phyloP scores from a whole-genome alignment of 2,329 filamentous ascomycete genomes.

The Dothistroma pini region DNA sequence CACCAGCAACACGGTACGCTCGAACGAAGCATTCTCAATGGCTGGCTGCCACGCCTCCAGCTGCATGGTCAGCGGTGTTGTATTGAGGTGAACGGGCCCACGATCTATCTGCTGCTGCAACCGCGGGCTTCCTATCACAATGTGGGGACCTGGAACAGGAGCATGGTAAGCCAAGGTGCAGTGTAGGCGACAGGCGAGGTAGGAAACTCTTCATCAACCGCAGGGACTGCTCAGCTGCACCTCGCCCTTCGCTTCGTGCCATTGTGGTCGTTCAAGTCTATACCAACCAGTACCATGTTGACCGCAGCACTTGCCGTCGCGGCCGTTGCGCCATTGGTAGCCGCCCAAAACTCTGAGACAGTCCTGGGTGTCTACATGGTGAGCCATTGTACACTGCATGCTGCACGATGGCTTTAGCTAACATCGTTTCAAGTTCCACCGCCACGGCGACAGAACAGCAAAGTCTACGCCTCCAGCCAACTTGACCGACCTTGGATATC shows the following conservation, averaged over 20 bases:
- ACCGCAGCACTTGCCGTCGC: slow-evolving; percentile 22
- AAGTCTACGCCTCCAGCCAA: slow-evolving; percentile 69
- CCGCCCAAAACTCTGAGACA: slow-evolving; percentile 53
- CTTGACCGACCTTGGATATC: slow-evolving; percentile 75
- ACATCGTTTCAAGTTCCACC: slow-evolving; percentile 56
- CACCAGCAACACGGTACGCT: background rate
- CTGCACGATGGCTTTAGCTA: background rate
- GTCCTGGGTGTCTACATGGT: slow-evolving; percentile 73
- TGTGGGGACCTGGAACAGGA: background rate
- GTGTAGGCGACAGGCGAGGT: slow-evolving; percentile 5
- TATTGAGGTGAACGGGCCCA: slow-evolving; percentile 3
- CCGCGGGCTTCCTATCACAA: background rate
- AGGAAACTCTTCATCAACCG: background rate
- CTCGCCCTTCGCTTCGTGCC: background rate
- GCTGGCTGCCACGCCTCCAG: background rate
- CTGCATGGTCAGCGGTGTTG: slow-evolving; percentile 3
- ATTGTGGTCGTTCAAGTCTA: background rate
- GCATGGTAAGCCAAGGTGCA: slow-evolving; percentile 1
- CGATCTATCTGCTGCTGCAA: background rate
- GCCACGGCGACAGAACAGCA: slow-evolving; percentile 83
- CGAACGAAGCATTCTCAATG: slow-evolving; percentile 4
- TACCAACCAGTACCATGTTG: background rate
- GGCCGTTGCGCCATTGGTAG: slow-evolving; percentile 24
- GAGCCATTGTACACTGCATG: background rate
- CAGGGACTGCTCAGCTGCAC: background rate